Conservation (phyloP, 1,284 basidiomycete species). For the Apiotrichum mycotoxinovorans region DNA sequence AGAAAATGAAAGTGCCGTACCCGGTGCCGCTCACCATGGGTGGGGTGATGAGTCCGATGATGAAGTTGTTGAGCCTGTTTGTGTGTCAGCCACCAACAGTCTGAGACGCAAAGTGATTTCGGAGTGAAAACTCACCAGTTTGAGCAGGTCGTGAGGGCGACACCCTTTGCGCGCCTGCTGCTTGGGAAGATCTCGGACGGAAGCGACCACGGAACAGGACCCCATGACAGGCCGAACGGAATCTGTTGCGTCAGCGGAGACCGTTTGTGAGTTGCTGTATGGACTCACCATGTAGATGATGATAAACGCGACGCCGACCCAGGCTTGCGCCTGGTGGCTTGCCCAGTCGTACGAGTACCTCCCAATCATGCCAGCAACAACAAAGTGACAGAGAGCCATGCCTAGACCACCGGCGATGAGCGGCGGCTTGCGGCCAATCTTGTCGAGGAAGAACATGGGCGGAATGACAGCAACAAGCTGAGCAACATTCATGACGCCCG, state of each 20-base stretch:
- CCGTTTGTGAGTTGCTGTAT: too few species aligned
- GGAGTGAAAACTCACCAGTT: conserved; percentile 45
- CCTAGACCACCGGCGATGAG: conserved; percentile 29
- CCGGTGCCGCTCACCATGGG: conserved; percentile 22
- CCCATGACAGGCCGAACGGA: conserved; percentile 18
- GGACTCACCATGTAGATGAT: conserved; percentile 21
- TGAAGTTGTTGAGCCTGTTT: conserved; percentile 66
- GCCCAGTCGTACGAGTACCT: conserved; percentile 25
- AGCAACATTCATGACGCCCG: conserved; percentile 46
- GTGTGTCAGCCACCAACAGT: background rate
- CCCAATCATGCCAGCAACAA: conserved; percentile 32
- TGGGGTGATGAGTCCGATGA: conserved; percentile 57
- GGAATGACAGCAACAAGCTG: conserved; percentile 39
- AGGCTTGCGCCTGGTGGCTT: conserved; percentile 19
- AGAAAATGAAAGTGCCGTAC: conserved; percentile 35
- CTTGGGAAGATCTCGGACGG: conserved; percentile 34
- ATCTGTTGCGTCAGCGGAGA: conserved; percentile 2
- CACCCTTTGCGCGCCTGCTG: conserved; percentile 36
- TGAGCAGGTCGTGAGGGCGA: conserved; percentile 32
- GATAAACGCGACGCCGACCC: conserved; percentile 32
- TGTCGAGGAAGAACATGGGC: conserved; percentile 45
- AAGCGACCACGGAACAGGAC: conserved; percentile 34
- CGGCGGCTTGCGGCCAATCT: conserved; percentile 41
- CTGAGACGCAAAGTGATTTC: conserved; percentile 75
- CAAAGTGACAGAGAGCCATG: conserved; percentile 21